These are phyloP conservation scores for Xylariaceae sp. DNA, from an alignment of 2,329 filamentous ascomycete genomes.

Conservation along the genomic window DNA sequence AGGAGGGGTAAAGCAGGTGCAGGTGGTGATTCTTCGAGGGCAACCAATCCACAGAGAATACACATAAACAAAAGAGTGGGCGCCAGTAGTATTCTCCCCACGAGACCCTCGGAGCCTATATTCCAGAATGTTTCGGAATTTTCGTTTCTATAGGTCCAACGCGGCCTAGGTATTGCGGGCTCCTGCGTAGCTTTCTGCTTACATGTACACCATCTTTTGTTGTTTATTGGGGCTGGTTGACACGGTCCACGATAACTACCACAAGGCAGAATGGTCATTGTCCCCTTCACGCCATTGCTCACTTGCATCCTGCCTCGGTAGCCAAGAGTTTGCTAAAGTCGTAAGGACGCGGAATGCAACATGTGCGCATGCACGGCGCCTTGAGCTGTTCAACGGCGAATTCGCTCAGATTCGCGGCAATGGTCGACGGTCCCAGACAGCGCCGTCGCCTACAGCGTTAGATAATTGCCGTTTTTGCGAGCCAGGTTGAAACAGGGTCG, in stretches of 20 bases:
- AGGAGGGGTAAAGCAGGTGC: not conserved
- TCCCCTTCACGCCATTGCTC: not conserved
- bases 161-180: conserved; percentile 8
- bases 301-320: conserved; percentile 3
- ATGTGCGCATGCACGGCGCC: conserved; percentile 1
- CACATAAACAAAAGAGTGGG: not conserved
- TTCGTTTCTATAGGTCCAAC: not conserved
- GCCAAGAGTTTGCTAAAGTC: not conserved
- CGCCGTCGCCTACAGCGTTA: not conserved
- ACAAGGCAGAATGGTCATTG: conserved; percentile 16
- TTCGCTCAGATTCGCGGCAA: not conserved
- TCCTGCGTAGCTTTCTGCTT: not conserved
- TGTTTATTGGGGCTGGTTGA: conserved; percentile 11
- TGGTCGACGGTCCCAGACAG: not conserved
- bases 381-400: not conserved
- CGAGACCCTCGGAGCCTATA: conserved; percentile 2
- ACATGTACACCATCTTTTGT: conserved; percentile 6
- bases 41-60: not conserved
- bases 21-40: not conserved
- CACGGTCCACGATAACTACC: conserved; percentile 7
- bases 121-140: conserved; percentile 1
- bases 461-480: not conserved
- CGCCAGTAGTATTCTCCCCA: not conserved
- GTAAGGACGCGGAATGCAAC: not conserved
- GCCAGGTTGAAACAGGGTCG: not conserved